These are phyloP conservation scores for Rhizopogon vulgaris DNA, from an alignment of 768 basidiomycete genomes.

Conservation along the genomic window DNA sequence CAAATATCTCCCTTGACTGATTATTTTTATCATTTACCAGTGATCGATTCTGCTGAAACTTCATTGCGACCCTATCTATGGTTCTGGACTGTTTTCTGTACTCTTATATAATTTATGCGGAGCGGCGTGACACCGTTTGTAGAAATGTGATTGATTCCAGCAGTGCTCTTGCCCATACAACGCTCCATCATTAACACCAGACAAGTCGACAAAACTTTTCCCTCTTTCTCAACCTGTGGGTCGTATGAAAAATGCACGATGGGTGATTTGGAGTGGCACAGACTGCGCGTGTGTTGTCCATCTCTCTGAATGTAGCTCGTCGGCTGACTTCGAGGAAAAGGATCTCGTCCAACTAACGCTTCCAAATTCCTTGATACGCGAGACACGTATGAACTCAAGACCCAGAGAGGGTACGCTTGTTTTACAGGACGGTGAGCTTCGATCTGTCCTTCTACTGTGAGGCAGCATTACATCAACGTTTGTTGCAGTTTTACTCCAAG, in stretches of 20 bases:
- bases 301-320: not conserved
- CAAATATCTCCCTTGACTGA: constrained; percentile 3
- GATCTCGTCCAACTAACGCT: not conserved
- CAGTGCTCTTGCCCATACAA: not conserved
- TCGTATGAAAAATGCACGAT: not conserved
- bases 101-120: not conserved
- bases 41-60: constrained; percentile 39
- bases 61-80: constrained; percentile 6
- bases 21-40: constrained; percentile 15
- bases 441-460: not conserved
- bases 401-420: not conserved
- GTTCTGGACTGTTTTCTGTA: not conserved
- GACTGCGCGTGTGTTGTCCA: not conserved
- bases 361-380: not conserved
- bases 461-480: not conserved
- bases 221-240: not conserved
- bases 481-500: not conserved
- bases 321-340: not conserved
- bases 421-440: not conserved
- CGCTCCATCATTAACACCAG: not conserved
- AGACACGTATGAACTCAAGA: not conserved
- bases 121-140: not conserved
- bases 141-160: not conserved
- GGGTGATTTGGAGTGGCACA: not conserved
- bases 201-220: not conserved